These are phyloP conservation scores for Blumeria hordei DNA, from an alignment of 2,329 filamentous ascomycete genomes.

Conservation along the genomic window DNA sequence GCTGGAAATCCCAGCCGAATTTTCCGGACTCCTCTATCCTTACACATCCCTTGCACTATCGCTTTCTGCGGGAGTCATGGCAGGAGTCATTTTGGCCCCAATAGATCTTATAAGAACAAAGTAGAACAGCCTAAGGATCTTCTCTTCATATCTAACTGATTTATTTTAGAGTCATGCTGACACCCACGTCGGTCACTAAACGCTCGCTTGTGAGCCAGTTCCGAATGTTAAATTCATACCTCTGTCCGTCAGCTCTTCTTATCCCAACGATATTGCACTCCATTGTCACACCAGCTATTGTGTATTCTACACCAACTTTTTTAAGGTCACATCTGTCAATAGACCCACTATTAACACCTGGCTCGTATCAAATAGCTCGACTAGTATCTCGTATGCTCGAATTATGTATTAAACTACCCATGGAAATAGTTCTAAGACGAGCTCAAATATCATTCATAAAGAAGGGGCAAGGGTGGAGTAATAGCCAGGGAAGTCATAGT, in stretches of 20 bases:
- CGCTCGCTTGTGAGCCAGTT: conserved; percentile 51
- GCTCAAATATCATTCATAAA: conserved; percentile 54
- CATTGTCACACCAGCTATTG: conserved; percentile 60
- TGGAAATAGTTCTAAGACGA: conserved; percentile 77
- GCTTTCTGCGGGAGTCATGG: conserved; percentile 37
- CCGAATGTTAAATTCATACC: conserved; percentile 51
- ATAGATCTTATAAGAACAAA: conserved; percentile 74
- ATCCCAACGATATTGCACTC: conserved; percentile 74
- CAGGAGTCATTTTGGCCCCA: conserved; percentile 61
- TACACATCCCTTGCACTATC: conserved; percentile 57
- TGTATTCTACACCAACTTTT: conserved; percentile 60
- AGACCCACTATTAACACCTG: conserved; percentile 59
- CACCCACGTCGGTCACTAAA: conserved; percentile 51
- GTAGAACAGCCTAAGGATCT: conserved; percentile 7
- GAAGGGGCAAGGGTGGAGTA: conserved; percentile 9
- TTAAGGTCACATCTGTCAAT: conserved; percentile 67
- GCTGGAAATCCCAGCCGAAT: conserved; percentile 22
- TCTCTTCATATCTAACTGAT: conserved; percentile 12
- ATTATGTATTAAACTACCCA: conserved; percentile 63
- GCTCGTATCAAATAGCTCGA: conserved; percentile 57
- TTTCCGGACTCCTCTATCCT: conserved; percentile 63
- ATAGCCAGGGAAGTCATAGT: conserved; percentile 2
- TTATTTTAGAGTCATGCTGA: conserved; percentile 45
- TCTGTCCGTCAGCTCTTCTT: conserved; percentile 45
- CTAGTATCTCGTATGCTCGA: conserved; percentile 63